These are phyloP conservation scores for Rhynchospora breviuscula DNA, from an alignment of 176 grass and related monocot genomes.

Conservation along the genomic window DNA sequence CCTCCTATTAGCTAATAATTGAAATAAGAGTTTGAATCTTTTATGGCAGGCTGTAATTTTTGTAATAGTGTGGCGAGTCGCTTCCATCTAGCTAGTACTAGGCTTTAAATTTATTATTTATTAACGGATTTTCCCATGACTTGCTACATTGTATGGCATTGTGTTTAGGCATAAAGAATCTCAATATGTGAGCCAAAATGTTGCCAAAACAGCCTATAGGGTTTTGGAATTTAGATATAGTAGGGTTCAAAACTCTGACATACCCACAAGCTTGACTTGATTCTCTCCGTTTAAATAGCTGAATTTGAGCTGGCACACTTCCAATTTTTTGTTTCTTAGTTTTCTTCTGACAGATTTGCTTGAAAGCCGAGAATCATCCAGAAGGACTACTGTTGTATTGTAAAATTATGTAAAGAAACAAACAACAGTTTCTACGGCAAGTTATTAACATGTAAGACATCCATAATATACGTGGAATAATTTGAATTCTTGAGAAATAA, in stretches of 20 bases:
- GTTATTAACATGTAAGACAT: neutral
- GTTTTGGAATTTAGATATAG: neutral
- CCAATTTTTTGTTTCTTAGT: constrained; percentile 6
- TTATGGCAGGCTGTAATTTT: neutral
- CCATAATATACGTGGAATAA: neutral
- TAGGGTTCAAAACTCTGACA: constrained; percentile 8
- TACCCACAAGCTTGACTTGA: constrained; percentile 8
- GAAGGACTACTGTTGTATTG: neutral
- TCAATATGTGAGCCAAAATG: neutral
- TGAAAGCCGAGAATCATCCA: neutral
- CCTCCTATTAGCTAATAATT: neutral
- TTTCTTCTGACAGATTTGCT: neutral
- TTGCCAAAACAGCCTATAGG: constrained; percentile 2
- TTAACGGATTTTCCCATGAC: neutral
- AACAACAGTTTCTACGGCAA: neutral
- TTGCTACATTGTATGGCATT: neutral
- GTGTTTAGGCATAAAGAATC: neutral
- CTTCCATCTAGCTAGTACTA: neutral
- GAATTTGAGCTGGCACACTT: constrained; percentile 4
- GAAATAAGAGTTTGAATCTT: neutral
- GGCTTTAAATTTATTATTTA: neutral
- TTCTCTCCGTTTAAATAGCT: constrained; percentile 13
- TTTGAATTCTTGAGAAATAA: neutral
- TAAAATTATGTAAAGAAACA: neutral
- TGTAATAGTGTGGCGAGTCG: neutral